Conservation (phyloP, 768 basidiomycete species). For the Asterophora lycoperdoides region DNA sequence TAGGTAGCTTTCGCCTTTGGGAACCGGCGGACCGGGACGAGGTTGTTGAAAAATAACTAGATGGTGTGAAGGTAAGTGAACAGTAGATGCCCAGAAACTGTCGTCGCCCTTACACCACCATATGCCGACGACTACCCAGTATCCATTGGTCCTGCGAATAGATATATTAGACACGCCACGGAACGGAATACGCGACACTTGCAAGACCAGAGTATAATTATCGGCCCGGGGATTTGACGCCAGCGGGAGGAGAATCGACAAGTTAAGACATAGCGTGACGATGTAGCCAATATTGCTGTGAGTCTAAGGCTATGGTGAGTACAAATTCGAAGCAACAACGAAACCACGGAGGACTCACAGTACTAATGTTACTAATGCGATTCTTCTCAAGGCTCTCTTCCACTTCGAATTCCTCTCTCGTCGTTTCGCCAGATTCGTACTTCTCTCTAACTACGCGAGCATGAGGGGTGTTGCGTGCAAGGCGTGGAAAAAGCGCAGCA, state of each 20-base stretch:
- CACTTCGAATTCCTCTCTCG: conserved; percentile 58
- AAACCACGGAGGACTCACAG: conserved; percentile 37
- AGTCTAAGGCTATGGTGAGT: conserved; percentile 36
- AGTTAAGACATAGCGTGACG: conserved; percentile 56
- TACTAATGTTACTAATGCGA: conserved; percentile 79
- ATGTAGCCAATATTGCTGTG: conserved; percentile 79
- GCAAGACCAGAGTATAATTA: conserved; percentile 74
- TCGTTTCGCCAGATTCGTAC: conserved; percentile 57
- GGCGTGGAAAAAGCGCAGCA: conserved; percentile 71
- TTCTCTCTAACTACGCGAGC: conserved; percentile 50
- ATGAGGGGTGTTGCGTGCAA: conserved; percentile 73
- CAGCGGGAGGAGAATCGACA: conserved; percentile 67
- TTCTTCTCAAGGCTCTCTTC: conserved; percentile 85
- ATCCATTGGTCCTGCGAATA: conserved; percentile 53
- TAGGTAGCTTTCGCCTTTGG: conserved; percentile 70
- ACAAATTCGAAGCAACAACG: not conserved
- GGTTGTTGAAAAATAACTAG: conserved; percentile 80
- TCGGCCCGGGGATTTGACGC: conserved; percentile 56
- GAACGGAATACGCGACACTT: conserved; percentile 19
- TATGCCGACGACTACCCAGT: conserved; percentile 76
- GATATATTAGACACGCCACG: not conserved
- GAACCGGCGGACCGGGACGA: conserved; percentile 76
- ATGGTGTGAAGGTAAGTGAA: not conserved
- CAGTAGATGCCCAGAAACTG: not conserved
- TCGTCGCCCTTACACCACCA: conserved; percentile 72